Percentiles rank a stretch among this genome's conserved stretches.
phyloP scores from a whole-genome alignment of 1,284 basidiomycete species.

The Afroboletus lepidellus region DNA sequence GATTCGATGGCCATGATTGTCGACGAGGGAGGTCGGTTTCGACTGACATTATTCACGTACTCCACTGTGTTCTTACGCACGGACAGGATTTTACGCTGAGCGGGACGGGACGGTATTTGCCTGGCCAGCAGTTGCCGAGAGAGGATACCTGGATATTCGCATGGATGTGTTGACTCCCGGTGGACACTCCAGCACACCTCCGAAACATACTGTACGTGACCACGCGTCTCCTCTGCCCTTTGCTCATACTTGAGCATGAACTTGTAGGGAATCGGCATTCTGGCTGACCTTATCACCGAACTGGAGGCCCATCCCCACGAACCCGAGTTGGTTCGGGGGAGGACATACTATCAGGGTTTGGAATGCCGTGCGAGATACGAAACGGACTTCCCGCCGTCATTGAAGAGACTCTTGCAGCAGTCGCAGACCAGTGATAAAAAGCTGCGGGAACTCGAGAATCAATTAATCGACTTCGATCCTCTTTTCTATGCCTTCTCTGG shows the following conservation, averaged over 20 bases:
- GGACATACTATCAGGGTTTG: constrained; percentile 26
- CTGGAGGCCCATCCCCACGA: constrained; percentile 49
- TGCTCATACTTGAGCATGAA: not conserved
- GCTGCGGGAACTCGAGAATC: constrained; percentile 31
- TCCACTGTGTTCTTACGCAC: not conserved
- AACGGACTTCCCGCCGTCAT: constrained; percentile 26
- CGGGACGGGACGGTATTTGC: constrained; percentile 43
- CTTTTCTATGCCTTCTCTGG: constrained; percentile 28
- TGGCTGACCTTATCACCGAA: constrained; percentile 49
- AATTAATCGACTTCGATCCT: constrained; percentile 30
- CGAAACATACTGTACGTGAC: constrained; percentile 48
- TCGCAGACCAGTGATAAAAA: constrained; percentile 31
- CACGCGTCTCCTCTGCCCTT: not conserved
- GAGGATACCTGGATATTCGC: constrained; percentile 60
- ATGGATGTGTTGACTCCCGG: constrained; percentile 57
- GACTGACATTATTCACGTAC: not conserved
- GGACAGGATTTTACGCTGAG: constrained; percentile 36
- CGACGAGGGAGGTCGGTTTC: constrained; percentile 43
- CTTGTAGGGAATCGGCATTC: constrained; percentile 52
- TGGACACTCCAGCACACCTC: constrained; percentile 67
- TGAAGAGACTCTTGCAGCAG: constrained; percentile 29
- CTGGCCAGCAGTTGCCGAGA: constrained; percentile 58
- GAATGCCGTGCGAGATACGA: constrained; percentile 29
- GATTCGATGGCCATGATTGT: constrained; percentile 57
- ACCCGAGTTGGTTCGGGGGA: constrained; percentile 35